Evolutionary conservation across 2,329 filamentous ascomycete species (phyloP).

Genomic region (Chaetomiaceae sp.): DNA sequence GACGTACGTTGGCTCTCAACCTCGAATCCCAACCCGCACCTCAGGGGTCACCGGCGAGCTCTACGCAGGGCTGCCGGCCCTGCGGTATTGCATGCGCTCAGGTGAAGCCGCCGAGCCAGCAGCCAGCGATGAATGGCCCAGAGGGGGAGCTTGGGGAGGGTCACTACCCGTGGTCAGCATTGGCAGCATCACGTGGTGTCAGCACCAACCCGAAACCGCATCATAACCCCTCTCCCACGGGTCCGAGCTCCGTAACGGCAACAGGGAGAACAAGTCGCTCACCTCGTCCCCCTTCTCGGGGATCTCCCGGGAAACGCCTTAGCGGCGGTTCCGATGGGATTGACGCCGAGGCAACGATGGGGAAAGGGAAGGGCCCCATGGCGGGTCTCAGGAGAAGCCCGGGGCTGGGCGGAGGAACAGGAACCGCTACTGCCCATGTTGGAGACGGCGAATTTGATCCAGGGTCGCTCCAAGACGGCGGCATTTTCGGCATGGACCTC

Average conservation of each 20-base stretch:
- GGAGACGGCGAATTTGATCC: neutral
- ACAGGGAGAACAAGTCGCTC: constrained; percentile 9
- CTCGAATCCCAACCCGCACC: neutral
- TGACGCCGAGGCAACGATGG: neutral
- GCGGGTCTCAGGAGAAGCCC: constrained; percentile 7
- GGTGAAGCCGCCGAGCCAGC: constrained; percentile 11
- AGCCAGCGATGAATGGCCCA: constrained; percentile 19
- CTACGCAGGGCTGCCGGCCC: constrained; percentile 12
- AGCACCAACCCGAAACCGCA: constrained; percentile 19
- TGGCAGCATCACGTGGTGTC: constrained; percentile 27
- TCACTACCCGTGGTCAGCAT: constrained; percentile 18
- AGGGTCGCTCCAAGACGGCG: neutral
- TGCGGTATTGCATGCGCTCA: constrained; percentile 8
- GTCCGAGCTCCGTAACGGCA: constrained; percentile 3
- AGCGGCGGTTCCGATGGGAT: constrained; percentile 17
- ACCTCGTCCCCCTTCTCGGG: constrained; percentile 6
- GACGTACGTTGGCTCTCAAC: constrained; percentile 2
- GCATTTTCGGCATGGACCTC: constrained; percentile 7
- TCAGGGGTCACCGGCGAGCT: constrained; percentile 8
- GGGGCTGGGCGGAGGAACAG: neutral
- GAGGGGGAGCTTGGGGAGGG: constrained; percentile 17
- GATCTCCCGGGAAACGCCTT: constrained; percentile 7
- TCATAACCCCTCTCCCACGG: constrained; percentile 11
- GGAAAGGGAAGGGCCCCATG: constrained; percentile 16
- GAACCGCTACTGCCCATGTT: neutral